phyloP scores from a whole-genome alignment of 2,329 filamentous ascomycete genomes.

The Trichoderma koningiopsis region DNA sequence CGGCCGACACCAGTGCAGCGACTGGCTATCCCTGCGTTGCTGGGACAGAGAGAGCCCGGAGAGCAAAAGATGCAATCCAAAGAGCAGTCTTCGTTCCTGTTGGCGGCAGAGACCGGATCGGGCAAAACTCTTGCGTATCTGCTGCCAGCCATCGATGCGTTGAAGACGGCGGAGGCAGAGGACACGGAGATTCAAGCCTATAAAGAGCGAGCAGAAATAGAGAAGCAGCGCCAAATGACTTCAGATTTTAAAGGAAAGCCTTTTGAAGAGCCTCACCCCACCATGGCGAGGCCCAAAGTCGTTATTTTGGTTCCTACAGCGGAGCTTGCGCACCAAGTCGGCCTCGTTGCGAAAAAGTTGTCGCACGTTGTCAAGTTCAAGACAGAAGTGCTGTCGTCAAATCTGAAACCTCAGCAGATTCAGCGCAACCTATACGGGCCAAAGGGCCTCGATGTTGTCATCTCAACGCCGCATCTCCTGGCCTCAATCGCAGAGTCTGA shows the following conservation, averaged over 20 bases:
- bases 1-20: conserved; percentile 87
- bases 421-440: conserved; percentile 81
- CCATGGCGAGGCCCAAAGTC: conserved; percentile 76
- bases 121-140: conserved; percentile 96
- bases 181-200: conserved; percentile 63
- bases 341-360: conserved; percentile 75
- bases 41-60: conserved; percentile 54
- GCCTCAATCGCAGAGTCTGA: conserved; percentile 85
- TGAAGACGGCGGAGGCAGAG: conserved; percentile 73
- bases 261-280: conserved; percentile 70
- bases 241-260: conserved; percentile 61
- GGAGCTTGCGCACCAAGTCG: conserved; percentile 88
- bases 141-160: conserved; percentile 77
- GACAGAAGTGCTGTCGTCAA: conserved; percentile 78
- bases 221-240: conserved; percentile 58
- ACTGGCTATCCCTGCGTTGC: conserved; percentile 80
- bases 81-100: conserved; percentile 62
- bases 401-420: conserved; percentile 75
- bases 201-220: conserved; percentile 55
- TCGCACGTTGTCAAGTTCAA: conserved; percentile 87
- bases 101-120: conserved; percentile 95
- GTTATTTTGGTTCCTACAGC: conserved; percentile 90
- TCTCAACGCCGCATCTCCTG: conserved; percentile 87
- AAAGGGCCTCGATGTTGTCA: conserved; percentile 78
- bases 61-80: conserved; percentile 40